Evolutionary conservation across 768 basidiomycete species (phyloP).

Genomic region (Hygrophorus russula): DNA sequence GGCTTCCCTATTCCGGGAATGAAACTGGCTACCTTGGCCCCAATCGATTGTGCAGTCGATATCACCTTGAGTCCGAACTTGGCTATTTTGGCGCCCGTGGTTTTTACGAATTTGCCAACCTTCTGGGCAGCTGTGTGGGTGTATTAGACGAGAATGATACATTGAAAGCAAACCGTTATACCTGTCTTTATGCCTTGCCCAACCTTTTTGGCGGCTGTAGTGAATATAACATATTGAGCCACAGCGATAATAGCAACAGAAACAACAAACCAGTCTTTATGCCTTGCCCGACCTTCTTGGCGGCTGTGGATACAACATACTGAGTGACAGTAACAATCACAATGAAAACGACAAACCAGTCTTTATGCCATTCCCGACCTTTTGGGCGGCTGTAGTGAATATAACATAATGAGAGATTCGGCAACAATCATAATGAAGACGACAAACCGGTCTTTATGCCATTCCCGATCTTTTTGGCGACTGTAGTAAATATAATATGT

Average conservation of each 20-base stretch:
- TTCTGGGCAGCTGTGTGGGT: neutral
- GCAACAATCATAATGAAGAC: neutral
- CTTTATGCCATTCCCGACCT: neutral
- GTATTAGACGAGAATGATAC: neutral
- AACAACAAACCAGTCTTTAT: neutral
- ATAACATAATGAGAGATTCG: neutral
- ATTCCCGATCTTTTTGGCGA: neutral
- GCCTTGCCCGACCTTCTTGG: neutral
- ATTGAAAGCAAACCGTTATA: neutral
- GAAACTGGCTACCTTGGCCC: conserved; percentile 4
- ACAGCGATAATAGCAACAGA: neutral
- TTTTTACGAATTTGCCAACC: neutral
- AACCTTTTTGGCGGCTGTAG: neutral
- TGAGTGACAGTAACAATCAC: too few relatives aligned
- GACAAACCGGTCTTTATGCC: neutral
- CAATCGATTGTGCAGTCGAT: conserved; percentile 3
- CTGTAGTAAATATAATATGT: too few relatives aligned
- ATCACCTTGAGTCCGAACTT: conserved; percentile 4
- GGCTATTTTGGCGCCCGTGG: neutral
- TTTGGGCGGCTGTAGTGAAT: neutral
- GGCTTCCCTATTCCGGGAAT: conserved; percentile 8
- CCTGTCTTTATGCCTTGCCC: neutral
- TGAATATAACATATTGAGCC: neutral
- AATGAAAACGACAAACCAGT: neutral
- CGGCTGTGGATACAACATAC: neutral